Evolutionary conservation across 139 green algal species (phyloP).

Genomic region (Ulvella scutata): DNA sequence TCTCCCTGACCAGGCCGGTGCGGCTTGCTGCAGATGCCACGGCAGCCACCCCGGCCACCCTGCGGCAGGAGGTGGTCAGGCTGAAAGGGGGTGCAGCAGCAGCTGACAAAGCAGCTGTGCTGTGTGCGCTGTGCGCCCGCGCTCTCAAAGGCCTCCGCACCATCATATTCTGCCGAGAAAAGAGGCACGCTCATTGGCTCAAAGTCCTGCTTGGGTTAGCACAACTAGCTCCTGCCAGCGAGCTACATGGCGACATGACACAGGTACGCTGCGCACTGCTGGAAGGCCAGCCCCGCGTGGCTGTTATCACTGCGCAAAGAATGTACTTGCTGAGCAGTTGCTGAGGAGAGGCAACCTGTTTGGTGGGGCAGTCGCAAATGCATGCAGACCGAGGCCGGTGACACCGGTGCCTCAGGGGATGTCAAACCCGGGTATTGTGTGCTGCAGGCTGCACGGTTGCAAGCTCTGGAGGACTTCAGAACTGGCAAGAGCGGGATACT

Average conservation of each 20-base stretch:
- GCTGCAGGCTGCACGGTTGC: slow-evolving; percentile 63
- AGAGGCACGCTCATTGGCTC: slow-evolving; percentile 71
- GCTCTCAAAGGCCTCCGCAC: slow-evolving; percentile 44
- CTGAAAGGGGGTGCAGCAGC: slow-evolving; percentile 12
- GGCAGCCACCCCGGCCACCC: slow-evolving; percentile 35
- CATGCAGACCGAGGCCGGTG: too few relatives aligned
- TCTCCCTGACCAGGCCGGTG: slow-evolving; percentile 70
- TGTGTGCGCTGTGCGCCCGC: slow-evolving; percentile 65
- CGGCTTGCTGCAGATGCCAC: slow-evolving; percentile 74
- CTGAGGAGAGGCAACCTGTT: too few relatives aligned
- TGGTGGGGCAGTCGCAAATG: too few relatives aligned
- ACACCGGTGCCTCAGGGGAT: too few relatives aligned
- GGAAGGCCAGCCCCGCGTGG: too few relatives aligned
- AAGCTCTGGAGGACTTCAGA: slow-evolving; percentile 69
- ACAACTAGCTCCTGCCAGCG: slow-evolving; percentile 51
- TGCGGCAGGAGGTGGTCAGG: slow-evolving; percentile 58
- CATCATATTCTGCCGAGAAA: slow-evolving; percentile 87
- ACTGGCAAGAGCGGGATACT: slow-evolving; percentile 50
- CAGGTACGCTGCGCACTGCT: too few relatives aligned
- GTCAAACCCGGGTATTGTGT: too few relatives aligned
- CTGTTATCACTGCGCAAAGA: too few relatives aligned
- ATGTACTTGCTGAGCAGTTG: too few relatives aligned
- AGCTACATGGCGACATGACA: slow-evolving; percentile 79
- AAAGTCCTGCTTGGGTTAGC: slow-evolving; percentile 91
- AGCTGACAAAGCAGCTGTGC: slow-evolving; percentile 66